Conservation (phyloP, 108 stramenopile species). For the Skeletonema marinoi region DNA sequence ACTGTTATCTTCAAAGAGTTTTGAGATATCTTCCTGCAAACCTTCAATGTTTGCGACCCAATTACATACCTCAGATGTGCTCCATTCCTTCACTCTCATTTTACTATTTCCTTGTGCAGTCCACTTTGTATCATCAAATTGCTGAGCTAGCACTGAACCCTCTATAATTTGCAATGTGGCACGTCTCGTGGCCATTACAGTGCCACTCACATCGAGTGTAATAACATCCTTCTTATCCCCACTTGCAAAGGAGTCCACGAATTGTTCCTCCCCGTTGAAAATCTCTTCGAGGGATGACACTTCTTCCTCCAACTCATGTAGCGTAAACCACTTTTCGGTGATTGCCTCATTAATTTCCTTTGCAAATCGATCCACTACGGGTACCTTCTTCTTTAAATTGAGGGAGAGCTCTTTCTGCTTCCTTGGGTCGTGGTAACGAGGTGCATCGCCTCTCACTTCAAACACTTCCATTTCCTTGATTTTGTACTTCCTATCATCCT, state of each 20-base stretch:
- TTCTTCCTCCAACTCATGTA: constrained; percentile 1
- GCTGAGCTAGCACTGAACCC: background rate
- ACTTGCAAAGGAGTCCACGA: background rate
- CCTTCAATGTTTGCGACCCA: constrained; percentile 12
- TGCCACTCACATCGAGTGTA: constrained; percentile 3
- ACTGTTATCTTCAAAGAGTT: background rate
- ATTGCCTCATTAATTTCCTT: constrained; percentile 30
- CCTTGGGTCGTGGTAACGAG: background rate
- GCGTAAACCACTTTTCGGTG: background rate
- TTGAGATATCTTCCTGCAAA: background rate
- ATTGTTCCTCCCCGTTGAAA: constrained; percentile 12
- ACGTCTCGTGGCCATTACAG: background rate
- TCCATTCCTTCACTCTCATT: constrained; percentile 14
- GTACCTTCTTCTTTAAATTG: background rate
- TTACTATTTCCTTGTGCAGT: background rate
- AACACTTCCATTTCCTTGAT: constrained; percentile 36
- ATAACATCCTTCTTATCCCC: constrained; percentile 9
- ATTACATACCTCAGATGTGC: constrained; percentile 3
- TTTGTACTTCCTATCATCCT: background rate
- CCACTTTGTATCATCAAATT: background rate
- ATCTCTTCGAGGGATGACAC: constrained; percentile 7
- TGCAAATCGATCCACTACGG: constrained; percentile 1
- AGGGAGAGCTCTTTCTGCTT: background rate
- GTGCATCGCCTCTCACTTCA: background rate
- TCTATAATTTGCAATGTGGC: background rate